Evolutionary conservation across 139 green algal genomes (phyloP).

Genomic region (Haematococcus sp.): DNA sequence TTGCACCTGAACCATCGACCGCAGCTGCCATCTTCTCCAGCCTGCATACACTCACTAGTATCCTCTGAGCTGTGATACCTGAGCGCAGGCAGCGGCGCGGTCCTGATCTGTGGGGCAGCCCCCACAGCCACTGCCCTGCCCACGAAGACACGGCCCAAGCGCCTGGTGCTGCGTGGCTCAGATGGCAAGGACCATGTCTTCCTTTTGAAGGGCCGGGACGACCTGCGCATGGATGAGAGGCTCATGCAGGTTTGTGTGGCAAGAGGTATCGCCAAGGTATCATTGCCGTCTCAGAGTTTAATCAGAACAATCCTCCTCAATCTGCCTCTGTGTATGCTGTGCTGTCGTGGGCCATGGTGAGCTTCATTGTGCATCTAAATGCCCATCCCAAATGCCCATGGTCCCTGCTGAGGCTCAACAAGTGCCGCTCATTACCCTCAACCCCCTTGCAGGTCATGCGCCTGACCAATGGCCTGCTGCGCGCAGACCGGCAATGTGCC

Average conservation of each 20-base stretch:
- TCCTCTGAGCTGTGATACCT: no score
- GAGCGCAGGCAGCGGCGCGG: background rate
- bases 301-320: no score
- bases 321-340: background rate
- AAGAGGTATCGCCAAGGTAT: background rate
- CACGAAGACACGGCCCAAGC: conserved; percentile 93
- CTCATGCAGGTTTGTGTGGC: conserved; percentile 73
- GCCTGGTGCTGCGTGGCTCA: conserved; percentile 64
- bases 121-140: conserved; percentile 45
- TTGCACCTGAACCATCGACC: no score
- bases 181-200: conserved; percentile 71
- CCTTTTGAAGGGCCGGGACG: conserved; percentile 89
- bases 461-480: conserved; percentile 48
- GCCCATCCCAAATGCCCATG: no score
- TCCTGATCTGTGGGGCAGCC: conserved; percentile 52
- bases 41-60: no score
- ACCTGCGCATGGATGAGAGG: conserved; percentile 81
- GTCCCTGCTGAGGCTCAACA: no score
- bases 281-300: background rate
- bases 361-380: background rate
- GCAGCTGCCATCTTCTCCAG: no score
- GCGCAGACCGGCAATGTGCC: conserved; percentile 18
- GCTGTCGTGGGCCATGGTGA: background rate
- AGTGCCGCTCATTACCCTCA: background rate
- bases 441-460: conserved; percentile 61